Percentiles rank a stretch among this genome's conserved stretches.
Evolutionary conservation across 768 basidiomycete species (phyloP).

Genomic region (Pleurotus ostreatus): DNA sequence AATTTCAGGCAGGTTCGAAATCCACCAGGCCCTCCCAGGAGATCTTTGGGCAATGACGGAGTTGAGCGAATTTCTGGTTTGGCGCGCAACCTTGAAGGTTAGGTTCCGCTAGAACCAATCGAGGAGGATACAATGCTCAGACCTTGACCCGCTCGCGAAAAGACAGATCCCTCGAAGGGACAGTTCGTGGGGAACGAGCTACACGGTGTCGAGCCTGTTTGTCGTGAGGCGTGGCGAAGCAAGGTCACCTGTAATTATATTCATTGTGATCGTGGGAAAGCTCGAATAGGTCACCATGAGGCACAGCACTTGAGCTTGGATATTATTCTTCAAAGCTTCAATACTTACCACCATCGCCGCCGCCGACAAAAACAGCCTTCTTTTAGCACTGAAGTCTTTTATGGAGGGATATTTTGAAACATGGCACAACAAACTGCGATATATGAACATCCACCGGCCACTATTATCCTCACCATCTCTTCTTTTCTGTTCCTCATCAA

Average conservation of each 20-base stretch:
- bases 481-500: conserved; percentile 56
- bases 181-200: not conserved
- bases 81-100: not conserved
- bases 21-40: not conserved
- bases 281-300: too few species aligned
- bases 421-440: conserved; percentile 1
- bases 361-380: too few species aligned
- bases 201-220: not conserved
- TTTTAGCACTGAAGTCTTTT: not conserved
- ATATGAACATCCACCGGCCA: conserved; percentile 27
- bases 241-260: too few species aligned
- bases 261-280: too few species aligned
- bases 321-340: too few species aligned
- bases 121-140: conserved; percentile 1
- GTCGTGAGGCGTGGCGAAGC: not conserved
- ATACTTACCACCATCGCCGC: too few species aligned
- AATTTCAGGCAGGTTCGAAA: not conserved
- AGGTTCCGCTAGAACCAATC: not conserved
- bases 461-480: conserved; percentile 40
- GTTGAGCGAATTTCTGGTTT: not conserved
- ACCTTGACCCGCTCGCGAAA: conserved; percentile 4
- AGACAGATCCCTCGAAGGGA: not conserved
- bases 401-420: not conserved
- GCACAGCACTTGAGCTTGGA: too few species aligned
- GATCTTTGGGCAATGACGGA: not conserved